These are phyloP conservation scores for Cercospora zeae-maydis DNA, from an alignment of 2,329 filamentous ascomycete genomes.

Conservation along the genomic window DNA sequence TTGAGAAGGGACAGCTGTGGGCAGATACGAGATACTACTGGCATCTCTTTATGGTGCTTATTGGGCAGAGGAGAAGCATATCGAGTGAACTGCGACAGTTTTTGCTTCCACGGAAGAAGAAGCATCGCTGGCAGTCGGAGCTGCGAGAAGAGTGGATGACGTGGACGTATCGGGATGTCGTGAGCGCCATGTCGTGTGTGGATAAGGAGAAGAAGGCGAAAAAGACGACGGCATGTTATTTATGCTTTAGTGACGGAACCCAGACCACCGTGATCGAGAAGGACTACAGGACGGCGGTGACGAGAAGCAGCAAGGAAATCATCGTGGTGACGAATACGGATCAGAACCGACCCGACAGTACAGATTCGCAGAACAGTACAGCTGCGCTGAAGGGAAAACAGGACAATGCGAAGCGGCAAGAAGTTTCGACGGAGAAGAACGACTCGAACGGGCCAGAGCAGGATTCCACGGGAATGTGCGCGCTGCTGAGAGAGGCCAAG, in stretches of 20 bases:
- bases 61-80: conserved; percentile 54
- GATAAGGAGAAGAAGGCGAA: conserved; percentile 23
- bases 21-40: conserved; percentile 44
- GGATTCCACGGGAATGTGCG: conserved; percentile 14
- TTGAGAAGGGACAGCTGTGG: conserved; percentile 36
- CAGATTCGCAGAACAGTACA: neutral
- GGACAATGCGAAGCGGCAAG: neutral
- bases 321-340: conserved; percentile 59
- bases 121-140: neutral
- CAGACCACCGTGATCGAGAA: conserved; percentile 54
- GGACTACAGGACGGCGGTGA: conserved; percentile 47
- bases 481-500: conserved; percentile 37
- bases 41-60: conserved; percentile 52
- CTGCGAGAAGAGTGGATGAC: conserved; percentile 5
- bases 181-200: conserved; percentile 31
- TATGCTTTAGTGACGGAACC: conserved; percentile 53
- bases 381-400: neutral
- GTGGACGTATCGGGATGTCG: conserved; percentile 31
- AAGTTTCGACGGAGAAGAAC: conserved; percentile 8
- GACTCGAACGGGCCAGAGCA: neutral
- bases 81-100: conserved; percentile 49
- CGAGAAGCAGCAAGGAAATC: conserved; percentile 49
- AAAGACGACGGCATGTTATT: conserved; percentile 54
- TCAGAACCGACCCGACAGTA: conserved; percentile 10
- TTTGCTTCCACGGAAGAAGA: conserved; percentile 35